phyloP scores from a whole-genome alignment of 2,329 filamentous ascomycete genomes.

The Penicillium digitatum region DNA sequence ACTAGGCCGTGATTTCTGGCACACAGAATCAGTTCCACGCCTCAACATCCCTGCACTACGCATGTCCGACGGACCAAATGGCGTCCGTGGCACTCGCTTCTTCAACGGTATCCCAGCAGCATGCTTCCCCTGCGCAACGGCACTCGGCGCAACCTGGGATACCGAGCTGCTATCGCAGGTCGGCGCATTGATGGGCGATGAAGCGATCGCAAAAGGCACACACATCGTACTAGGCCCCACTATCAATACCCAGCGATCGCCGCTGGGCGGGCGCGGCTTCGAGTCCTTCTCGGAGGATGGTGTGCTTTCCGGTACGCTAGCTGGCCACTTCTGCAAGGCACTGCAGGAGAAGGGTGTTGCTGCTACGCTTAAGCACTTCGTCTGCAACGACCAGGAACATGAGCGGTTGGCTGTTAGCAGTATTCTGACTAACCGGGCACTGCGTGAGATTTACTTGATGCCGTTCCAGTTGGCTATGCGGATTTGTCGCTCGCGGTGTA shows the following conservation, averaged over 20 bases:
- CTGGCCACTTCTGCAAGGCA: conserved; percentile 67
- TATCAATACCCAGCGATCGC: conserved; percentile 76
- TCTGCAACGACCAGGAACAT: conserved; percentile 48
- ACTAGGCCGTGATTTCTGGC: conserved; percentile 59
- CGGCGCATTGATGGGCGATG: conserved; percentile 66
- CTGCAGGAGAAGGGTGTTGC: conserved; percentile 70
- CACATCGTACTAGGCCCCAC: conserved; percentile 72
- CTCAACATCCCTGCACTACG: conserved; percentile 64
- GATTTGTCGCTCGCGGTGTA: conserved; percentile 52
- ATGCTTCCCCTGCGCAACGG: conserved; percentile 74
- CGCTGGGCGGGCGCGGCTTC: conserved; percentile 79
- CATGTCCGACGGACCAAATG: conserved; percentile 67
- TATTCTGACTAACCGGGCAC: conserved; percentile 49
- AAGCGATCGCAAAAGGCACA: conserved; percentile 68
- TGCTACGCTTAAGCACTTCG: conserved; percentile 69
- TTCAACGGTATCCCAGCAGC: conserved; percentile 67
- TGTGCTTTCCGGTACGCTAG: conserved; percentile 68
- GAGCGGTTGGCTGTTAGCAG: conserved; percentile 43
- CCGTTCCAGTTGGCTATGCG: conserved; percentile 61
- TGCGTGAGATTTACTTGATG: conserved; percentile 61
- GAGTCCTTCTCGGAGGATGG: conserved; percentile 85
- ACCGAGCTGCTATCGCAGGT: conserved; percentile 64
- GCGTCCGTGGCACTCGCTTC: conserved; percentile 64
- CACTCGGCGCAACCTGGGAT: conserved; percentile 76
- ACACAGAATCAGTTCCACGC: conserved; percentile 60